Evolutionary conservation across 495 filamentous ascomycete genomes (phyloP).

Genomic region (Penicillium dipodomyicola): DNA sequence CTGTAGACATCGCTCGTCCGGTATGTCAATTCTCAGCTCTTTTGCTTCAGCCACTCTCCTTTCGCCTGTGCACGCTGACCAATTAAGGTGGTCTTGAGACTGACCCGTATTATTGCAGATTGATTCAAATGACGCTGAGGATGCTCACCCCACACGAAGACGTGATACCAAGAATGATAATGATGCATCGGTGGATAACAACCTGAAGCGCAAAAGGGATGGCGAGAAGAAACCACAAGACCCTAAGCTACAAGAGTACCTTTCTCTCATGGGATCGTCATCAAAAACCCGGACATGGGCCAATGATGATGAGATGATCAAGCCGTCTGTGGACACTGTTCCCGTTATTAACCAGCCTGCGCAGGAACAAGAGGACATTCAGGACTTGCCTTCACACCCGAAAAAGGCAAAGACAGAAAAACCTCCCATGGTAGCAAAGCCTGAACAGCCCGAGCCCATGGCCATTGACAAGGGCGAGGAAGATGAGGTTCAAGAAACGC

Average conservation of each 20-base stretch:
- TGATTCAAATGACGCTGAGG: conserved; percentile 37
- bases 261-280: conserved; percentile 73
- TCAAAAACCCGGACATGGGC: conserved; percentile 68
- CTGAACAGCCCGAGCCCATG: conserved; percentile 27
- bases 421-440: conserved; percentile 6
- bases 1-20: conserved; percentile 84
- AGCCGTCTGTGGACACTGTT: conserved; percentile 24
- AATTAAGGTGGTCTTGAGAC: conserved; percentile 47
- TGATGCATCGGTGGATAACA: conserved; percentile 23
- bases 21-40: conserved; percentile 48
- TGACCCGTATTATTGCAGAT: conserved; percentile 45
- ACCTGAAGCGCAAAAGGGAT: conserved; percentile 58
- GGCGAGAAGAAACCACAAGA: conserved; percentile 53
- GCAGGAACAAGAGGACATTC: conserved; percentile 27
- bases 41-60: conserved; percentile 15
- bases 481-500: conserved; percentile 20
- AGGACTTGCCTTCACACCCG: conserved; percentile 44
- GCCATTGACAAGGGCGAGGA: conserved; percentile 23
- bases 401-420: conserved; percentile 41
- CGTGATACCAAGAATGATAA: conserved; percentile 30
- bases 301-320: conserved; percentile 52
- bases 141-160: conserved; percentile 34
- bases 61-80: conserved; percentile 44
- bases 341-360: conserved; percentile 24
- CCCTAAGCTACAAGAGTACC: conserved; percentile 79